These are phyloP conservation scores for Capronia coronata DNA, from an alignment of 2,329 filamentous ascomycete genomes.

Conservation along the genomic window DNA sequence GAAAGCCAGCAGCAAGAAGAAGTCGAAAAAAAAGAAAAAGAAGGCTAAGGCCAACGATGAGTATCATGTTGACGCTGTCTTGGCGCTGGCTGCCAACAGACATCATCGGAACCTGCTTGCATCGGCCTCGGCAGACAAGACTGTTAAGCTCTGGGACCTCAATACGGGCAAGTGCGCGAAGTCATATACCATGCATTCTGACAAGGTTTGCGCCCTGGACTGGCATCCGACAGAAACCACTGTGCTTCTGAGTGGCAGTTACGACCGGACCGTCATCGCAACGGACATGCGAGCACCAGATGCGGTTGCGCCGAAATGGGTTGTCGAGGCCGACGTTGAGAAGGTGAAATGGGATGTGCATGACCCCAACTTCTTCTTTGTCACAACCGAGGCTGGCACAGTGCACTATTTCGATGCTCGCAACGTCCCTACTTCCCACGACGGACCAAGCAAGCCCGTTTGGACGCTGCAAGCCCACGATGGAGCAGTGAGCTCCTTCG, in stretches of 20 bases:
- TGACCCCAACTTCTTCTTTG: constrained; percentile 87
- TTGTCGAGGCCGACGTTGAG: constrained; percentile 93
- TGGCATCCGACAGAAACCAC: constrained; percentile 89
- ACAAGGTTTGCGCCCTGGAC: constrained; percentile 93
- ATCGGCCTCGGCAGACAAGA: constrained; percentile 92
- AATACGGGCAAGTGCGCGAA: constrained; percentile 88
- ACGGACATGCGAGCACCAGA: constrained; percentile 93
- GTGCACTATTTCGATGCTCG: constrained; percentile 89
- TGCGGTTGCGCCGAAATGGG: constrained; percentile 74
- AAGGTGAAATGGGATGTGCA: constrained; percentile 89
- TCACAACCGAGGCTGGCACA: constrained; percentile 84
- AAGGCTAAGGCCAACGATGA: constrained; percentile 79
- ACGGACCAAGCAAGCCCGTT: constrained; percentile 70
- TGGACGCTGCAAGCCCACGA: constrained; percentile 97
- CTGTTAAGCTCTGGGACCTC: constrained; percentile 95
- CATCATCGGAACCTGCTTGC: constrained; percentile 91
- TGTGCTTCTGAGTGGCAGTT: constrained; percentile 83
- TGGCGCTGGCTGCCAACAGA: constrained; percentile 85
- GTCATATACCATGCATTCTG: constrained; percentile 90
- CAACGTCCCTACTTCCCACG: constrained; percentile 45
- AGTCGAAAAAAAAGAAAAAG: constrained; percentile 89
- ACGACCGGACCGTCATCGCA: constrained; percentile 89
- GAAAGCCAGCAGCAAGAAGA: constrained; percentile 39
- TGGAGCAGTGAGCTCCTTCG: constrained; percentile 82
- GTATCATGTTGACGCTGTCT: constrained; percentile 89